These are phyloP conservation scores for Beauveria varroae DNA, from an alignment of 2,329 filamentous ascomycete genomes.

Conservation along the genomic window DNA sequence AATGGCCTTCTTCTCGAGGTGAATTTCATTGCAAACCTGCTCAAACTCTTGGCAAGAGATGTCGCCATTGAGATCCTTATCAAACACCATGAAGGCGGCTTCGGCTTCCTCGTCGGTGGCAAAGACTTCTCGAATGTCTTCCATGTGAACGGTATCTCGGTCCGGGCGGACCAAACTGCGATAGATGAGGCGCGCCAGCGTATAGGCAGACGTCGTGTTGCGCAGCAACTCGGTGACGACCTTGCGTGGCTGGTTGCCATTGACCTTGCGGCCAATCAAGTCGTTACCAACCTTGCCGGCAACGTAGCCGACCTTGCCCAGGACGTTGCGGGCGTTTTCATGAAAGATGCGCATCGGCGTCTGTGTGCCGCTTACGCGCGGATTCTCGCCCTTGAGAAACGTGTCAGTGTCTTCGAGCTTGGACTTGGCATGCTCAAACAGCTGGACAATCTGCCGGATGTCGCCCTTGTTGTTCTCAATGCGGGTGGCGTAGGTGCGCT, in stretches of 20 bases:
- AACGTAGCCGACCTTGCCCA: constrained; percentile 76
- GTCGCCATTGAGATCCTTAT: constrained; percentile 94
- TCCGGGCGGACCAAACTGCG: constrained; percentile 73
- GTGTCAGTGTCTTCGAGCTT: constrained; percentile 50
- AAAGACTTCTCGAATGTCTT: constrained; percentile 74
- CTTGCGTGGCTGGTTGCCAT: constrained; percentile 72
- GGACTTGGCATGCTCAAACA: constrained; percentile 68
- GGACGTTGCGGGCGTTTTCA: constrained; percentile 65
- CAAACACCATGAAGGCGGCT: constrained; percentile 84
- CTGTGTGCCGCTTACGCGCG: constrained; percentile 50
- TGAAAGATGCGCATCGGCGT: constrained; percentile 71
- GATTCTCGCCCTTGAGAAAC: constrained; percentile 37
- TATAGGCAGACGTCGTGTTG: constrained; percentile 66
- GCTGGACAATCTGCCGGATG: constrained; percentile 51
- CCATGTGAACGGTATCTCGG: constrained; percentile 66
- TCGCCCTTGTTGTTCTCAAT: constrained; percentile 92
- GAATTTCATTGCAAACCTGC: constrained; percentile 87
- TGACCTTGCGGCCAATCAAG: constrained; percentile 71
- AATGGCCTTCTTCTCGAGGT: constrained; percentile 89
- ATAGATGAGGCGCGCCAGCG: constrained; percentile 80
- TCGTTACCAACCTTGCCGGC: constrained; percentile 84
- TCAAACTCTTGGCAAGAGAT: constrained; percentile 94
- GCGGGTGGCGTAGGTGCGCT: constrained; percentile 80
- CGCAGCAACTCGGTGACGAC: constrained; percentile 73
- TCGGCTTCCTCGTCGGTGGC: constrained; percentile 78